Evolutionary conservation across 305 asterid species (phyloP).

Genomic region (Nicotiana rustica): DNA sequence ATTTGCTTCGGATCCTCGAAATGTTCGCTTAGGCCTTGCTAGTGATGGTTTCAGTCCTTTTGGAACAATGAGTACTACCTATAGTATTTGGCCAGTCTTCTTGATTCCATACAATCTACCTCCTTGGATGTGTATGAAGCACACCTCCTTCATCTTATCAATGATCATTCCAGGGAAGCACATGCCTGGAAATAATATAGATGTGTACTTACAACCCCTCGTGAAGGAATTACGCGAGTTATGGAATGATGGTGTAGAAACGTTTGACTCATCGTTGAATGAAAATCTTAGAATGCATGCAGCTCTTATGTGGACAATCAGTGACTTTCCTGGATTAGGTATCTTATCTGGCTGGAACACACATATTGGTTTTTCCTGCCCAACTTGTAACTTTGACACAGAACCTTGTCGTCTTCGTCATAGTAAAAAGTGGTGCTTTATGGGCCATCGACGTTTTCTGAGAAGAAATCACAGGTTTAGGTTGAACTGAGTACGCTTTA

Average conservation of each 20-base stretch:
- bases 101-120: constrained; percentile 1
- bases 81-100: not conserved
- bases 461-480: not conserved
- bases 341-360: not conserved
- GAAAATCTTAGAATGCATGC: not conserved
- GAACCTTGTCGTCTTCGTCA: not conserved
- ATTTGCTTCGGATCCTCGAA: not conserved
- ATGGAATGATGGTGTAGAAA: not conserved
- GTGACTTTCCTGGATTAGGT: not conserved
- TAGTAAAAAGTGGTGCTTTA: not conserved
- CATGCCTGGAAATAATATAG: not conserved
- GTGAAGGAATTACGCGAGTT: not conserved
- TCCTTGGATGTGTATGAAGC: constrained; percentile 24
- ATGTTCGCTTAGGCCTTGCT: no score
- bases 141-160: not conserved
- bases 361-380: not conserved
- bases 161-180: not conserved
- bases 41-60: no score
- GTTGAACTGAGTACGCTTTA: not conserved
- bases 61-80: not conserved
- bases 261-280: not conserved
- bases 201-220: constrained; percentile 4
- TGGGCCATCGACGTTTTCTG: not conserved
- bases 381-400: not conserved
- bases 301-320: not conserved